phyloP scores from a whole-genome alignment of 805 yeast species.

The Kluyveromyces starmeri region DNA sequence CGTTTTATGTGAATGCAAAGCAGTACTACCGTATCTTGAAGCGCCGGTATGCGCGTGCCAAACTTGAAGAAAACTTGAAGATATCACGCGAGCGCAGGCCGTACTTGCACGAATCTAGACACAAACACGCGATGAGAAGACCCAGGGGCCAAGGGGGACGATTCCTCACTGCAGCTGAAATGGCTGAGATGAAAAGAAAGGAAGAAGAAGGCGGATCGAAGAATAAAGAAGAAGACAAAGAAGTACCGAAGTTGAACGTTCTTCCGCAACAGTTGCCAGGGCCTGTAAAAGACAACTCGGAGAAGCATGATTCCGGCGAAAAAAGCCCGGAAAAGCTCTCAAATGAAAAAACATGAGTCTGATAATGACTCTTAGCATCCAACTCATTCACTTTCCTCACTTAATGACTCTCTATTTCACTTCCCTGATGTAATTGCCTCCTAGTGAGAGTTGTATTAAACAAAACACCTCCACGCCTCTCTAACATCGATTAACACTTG shows the following conservation, averaged over 20 bases:
- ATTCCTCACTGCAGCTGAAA: constrained; percentile 86
- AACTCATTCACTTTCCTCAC: too few species aligned
- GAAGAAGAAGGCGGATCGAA: constrained; percentile 6
- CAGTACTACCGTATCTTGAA: constrained; percentile 93
- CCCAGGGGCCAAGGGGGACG: constrained; percentile 99
- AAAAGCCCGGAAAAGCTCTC: not conserved
- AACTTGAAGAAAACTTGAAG: constrained; percentile 78
- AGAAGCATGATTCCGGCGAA: not conserved
- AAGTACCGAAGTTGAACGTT: constrained; percentile 1
- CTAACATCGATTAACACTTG: too few species aligned
- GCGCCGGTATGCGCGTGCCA: constrained; percentile 88
- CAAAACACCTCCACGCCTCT: too few species aligned
- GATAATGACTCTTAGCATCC: too few species aligned
- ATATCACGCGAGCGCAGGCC: constrained; percentile 88
- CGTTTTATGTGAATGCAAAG: constrained; percentile 95
- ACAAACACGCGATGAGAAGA: constrained; percentile 97
- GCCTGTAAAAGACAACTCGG: not conserved
- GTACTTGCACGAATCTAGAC: constrained; percentile 92
- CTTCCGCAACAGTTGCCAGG: constrained; percentile 5
- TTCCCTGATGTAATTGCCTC: too few species aligned
- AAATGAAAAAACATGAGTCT: too few species aligned
- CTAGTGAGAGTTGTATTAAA: too few species aligned
- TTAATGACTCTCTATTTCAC: too few species aligned
- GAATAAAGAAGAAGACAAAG: not conserved
- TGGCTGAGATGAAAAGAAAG: constrained; percentile 44